Base-by-base conservation (phyloP, 331 rosid species). In the Arachis monticola region DNA sequence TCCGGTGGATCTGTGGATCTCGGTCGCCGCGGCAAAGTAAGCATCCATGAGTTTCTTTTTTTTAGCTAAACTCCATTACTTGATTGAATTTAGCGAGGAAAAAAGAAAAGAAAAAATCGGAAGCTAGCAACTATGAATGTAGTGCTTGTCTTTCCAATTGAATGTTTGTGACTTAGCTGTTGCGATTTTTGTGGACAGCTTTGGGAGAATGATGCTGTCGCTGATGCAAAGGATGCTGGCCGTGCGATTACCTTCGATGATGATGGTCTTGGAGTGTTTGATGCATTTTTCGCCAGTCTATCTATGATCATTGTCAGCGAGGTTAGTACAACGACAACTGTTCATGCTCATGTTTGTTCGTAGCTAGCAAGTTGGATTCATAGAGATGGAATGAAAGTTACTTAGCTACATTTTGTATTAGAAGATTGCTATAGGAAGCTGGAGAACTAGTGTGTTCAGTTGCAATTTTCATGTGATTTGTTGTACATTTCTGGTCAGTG, bases 241-340 rank as follows among this genome's bases (percentile, higher is more conserved):
- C 48, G 82, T 42, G 78, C 83, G 35, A 79, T 89, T 72, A 77
- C 73, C 61, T 72, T 89, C 85, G 96, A 91, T 70, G 96, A 91
- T 70, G 11, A 79, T 1, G 97, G 98, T 60, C 90, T 90, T 82
- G 97, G 98, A 70, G 70, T 91, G 77, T 88, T 93, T 0, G 97
- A 93, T 70, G 98, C 97, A 10, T 89, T 93, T 64, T 74, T 93
- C 11, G 91, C 98, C 9, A 93, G 98, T 76, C 72, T 93, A 41
- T 93, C 98, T 2, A 93, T 93, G 97, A 93, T 93, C 50, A 5
- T 93, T 57, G 97, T 91, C 82, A 93, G 96, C 67, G 98, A 93
- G 98, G 98, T 93, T 73, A 40, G 96, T 78, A 80, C 69, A 78
- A 74, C 57, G 44, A 53, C 22, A 35, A 10, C 58, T 47, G 0